Evolutionary conservation across 306 rosid genomes (phyloP).

Genomic region (Cucumis cinereus): DNA sequence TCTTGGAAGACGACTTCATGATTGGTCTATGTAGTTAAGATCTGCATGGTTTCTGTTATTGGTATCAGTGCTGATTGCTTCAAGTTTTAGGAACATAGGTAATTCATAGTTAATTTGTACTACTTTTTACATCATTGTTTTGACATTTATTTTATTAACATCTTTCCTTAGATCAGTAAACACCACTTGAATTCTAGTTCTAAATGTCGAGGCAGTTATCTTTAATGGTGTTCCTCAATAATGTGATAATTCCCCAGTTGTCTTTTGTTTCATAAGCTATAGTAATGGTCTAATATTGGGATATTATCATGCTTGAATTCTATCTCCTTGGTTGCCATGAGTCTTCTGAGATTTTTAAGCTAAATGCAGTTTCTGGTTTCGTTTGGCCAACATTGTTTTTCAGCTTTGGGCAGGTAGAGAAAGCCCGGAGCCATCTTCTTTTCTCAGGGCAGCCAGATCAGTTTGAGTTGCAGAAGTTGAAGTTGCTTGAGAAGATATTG

Average conservation of each 20-base stretch:
- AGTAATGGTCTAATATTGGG: neutral
- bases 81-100: neutral
- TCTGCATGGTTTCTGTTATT: neutral
- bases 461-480: slow-evolving; percentile 58
- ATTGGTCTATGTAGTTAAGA: neutral
- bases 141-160: neutral
- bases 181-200: neutral
- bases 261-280: neutral
- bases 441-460: slow-evolving; percentile 48
- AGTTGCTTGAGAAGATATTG: slow-evolving; percentile 55
- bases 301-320: neutral
- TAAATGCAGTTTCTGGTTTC: neutral
- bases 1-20: neutral
- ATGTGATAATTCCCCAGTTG: neutral
- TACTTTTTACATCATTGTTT: neutral
- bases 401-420: slow-evolving; percentile 66
- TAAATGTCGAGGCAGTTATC: neutral
- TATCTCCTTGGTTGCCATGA: neutral
- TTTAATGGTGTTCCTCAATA: neutral
- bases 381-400: neutral
- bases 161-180: neutral
- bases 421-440: slow-evolving; percentile 42
- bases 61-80: neutral
- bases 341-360: neutral
- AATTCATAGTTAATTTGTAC: neutral